These are phyloP conservation scores for Stagonosporopsis chrysanthemi DNA, from an alignment of 2,329 filamentous ascomycete genomes.

Conservation along the genomic window DNA sequence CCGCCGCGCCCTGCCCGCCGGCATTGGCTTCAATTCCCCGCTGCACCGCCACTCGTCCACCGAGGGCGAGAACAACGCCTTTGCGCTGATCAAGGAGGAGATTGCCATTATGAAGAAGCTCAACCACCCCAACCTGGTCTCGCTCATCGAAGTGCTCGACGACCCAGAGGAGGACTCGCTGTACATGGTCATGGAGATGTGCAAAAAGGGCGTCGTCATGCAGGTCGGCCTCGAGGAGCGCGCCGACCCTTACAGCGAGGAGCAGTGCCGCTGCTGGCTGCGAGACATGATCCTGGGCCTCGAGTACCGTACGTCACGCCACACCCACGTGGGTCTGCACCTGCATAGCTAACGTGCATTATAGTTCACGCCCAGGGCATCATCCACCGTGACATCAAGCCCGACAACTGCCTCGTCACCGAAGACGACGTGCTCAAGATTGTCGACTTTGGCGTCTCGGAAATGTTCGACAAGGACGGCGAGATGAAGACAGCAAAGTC, in stretches of 20 bases:
- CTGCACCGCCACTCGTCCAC: conserved; percentile 66
- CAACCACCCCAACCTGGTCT: conserved; percentile 92
- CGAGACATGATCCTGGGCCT: conserved; percentile 93
- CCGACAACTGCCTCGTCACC: conserved; percentile 91
- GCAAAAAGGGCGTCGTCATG: conserved; percentile 97
- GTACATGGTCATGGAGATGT: conserved; percentile 99
- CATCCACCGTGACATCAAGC: conserved; percentile 96
- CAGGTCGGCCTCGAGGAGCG: conserved; percentile 87
- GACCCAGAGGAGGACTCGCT: conserved; percentile 94
- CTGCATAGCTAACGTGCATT: conserved; percentile 30
- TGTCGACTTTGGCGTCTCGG: conserved; percentile 98
- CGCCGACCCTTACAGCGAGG: conserved; percentile 81
- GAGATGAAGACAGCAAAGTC: conserved; percentile 93
- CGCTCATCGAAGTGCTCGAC: conserved; percentile 91
- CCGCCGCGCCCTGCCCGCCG: conserved; percentile 60
- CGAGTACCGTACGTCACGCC: conserved; percentile 83
- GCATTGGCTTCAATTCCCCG: conserved; percentile 68
- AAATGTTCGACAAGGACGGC: conserved; percentile 91
- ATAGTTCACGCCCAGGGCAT: conserved; percentile 91
- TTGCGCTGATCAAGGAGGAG: conserved; percentile 91
- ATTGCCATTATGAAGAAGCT: conserved; percentile 99
- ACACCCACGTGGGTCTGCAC: neutral
- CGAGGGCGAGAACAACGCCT: conserved; percentile 70
- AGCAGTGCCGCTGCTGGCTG: conserved; percentile 89
- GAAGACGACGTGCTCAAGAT: conserved; percentile 94